These are phyloP conservation scores for Pyrenopolyporus hunteri DNA, from an alignment of 495 filamentous ascomycete species.

Conservation along the genomic window DNA sequence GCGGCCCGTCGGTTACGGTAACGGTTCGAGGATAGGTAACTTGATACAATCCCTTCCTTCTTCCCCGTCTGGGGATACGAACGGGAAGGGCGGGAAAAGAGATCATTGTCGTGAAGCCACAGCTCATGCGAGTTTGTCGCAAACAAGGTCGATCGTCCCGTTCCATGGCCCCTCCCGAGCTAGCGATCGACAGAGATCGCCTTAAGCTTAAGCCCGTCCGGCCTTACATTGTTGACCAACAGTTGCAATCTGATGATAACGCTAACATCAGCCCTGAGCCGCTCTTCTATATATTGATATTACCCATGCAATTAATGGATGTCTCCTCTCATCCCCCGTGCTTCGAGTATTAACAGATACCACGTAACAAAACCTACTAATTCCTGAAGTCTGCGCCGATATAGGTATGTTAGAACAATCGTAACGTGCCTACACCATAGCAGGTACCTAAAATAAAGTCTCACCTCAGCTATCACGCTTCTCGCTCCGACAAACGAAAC, in stretches of 20 bases:
- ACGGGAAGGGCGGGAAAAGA: background rate
- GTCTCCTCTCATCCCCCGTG: background rate
- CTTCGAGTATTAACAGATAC: background rate
- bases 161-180: background rate
- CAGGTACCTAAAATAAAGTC: background rate
- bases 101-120: no score
- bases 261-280: slow-evolving; percentile 8
- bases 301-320: background rate
- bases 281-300: no score
- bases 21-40: no score
- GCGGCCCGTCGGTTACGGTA: background rate
- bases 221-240: slow-evolving; percentile 24
- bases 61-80: background rate
- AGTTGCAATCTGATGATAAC: background rate
- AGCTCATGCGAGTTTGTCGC: no score
- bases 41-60: background rate
- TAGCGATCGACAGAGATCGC: slow-evolving; percentile 25
- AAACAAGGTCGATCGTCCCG: slow-evolving; percentile 19
- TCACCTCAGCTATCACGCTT: background rate
- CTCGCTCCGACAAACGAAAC: background rate
- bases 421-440: no score
- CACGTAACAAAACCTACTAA: no score
- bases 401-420: no score
- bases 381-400: no score
- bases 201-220: slow-evolving; percentile 3